Evolutionary conservation across 78 protist species (phyloP), one percentile per base, ranked within the genome.

Genomic region (Creolimax fragrantissima): DNA sequence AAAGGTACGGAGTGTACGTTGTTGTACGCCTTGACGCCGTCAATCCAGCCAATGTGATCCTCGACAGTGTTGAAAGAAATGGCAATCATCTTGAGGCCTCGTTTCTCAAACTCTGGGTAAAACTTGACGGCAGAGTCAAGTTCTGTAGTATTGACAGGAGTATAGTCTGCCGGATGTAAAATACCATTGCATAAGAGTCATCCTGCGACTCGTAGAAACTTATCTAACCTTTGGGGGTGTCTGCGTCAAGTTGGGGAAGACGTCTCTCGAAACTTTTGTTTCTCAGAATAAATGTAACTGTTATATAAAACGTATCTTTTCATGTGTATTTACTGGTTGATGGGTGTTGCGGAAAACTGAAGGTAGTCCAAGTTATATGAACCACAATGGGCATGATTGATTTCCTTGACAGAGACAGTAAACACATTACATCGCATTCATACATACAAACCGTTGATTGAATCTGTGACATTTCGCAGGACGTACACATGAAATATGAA

Each of bases 81-180:
- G 4, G 97, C 96, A 32, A 93, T 43, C 37, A 95, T 88, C 94
- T 94, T 95, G 43, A 11, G n/a, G 90, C 93, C 90, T 91, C 96
- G 93, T 91, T 93, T 90, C 35, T 44, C 92, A 83, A 93, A 95
- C 85, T 94, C 96, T 37, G 7, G 92, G 4, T 42, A 45, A 17
- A 95, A 81, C 90, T 93, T 92, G 2, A 96, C 96, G 81, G 94
- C 95, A 41, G 85, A 11, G 39, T 97, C 98, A 3, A 97, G 86
- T 91, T 96, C 98, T 17, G 98, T 97, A 3, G 98, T 97, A 92
- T 97, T 95, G 66, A 95, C 93, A 90, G 95, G 96, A 3, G 95
- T 92, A 93, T 66, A 89, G 35, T 89, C 98, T 74, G 95, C 96
- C 39, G 98, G 98, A 91, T 96, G 5, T 95, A 93, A 83, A 96